phyloP scores from a whole-genome alignment of 2,329 filamentous ascomycete genomes.

The Trichoderma sp. region DNA sequence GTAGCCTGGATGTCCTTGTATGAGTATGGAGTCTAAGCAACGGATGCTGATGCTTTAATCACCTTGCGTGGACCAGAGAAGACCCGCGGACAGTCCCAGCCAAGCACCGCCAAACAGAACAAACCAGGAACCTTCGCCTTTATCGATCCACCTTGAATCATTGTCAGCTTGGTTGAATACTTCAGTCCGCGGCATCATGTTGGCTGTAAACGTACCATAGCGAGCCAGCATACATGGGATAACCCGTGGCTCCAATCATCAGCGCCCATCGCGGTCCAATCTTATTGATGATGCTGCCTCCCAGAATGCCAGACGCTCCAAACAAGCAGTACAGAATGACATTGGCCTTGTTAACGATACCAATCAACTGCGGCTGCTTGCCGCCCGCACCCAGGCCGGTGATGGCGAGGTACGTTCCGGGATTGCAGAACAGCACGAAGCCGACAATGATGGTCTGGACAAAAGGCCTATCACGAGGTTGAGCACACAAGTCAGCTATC shows the following conservation, averaged over 20 bases:
- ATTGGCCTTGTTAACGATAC: conserved; percentile 30
- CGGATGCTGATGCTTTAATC: conserved; percentile 41
- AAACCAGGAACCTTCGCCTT: conserved; percentile 48
- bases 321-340: conserved; percentile 31
- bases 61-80: conserved; percentile 81
- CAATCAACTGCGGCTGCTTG: conserved; percentile 29
- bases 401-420: conserved; percentile 34
- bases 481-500: background rate
- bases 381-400: conserved; percentile 34
- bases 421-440: conserved; percentile 39
- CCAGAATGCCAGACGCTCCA: conserved; percentile 28
- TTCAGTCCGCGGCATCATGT: conserved; percentile 64
- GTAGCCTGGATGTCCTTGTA: background rate
- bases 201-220: conserved; percentile 34
- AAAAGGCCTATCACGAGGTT: conserved; percentile 4
- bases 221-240: conserved; percentile 27
- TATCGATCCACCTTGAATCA: conserved; percentile 22
- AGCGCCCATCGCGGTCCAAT: conserved; percentile 25
- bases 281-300: conserved; percentile 31
- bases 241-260: conserved; percentile 27
- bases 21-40: background rate
- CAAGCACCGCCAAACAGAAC: conserved; percentile 70
- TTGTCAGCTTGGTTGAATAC: conserved; percentile 59
- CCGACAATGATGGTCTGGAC: conserved; percentile 70
- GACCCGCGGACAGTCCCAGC: conserved; percentile 41